These are phyloP conservation scores for Leccinum rimulosum DNA, from an alignment of 768 basidiomycete species.

Conservation along the genomic window DNA sequence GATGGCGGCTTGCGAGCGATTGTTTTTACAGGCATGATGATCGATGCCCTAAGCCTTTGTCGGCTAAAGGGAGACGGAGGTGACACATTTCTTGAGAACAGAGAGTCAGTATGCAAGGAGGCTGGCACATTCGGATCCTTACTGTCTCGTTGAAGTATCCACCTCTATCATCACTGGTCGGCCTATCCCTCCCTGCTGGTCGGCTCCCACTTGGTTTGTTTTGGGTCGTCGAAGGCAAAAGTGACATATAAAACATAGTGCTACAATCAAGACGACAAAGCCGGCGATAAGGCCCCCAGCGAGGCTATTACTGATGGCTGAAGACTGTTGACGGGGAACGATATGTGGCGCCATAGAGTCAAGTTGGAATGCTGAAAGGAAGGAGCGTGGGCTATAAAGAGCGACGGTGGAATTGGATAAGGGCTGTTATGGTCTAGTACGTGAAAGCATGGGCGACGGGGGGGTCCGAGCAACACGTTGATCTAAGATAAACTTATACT, in stretches of 20 bases:
- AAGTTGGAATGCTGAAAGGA: neutral
- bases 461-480: neutral
- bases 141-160: slow-evolving; percentile 13
- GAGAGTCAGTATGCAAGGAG: neutral
- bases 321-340: slow-evolving; percentile 7
- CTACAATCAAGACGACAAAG: slow-evolving; percentile 23
- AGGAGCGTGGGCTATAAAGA: slow-evolving; percentile 8
- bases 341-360: slow-evolving; percentile 20
- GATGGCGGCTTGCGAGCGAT: slow-evolving; percentile 36
- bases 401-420: neutral
- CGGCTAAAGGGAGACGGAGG: slow-evolving; percentile 39
- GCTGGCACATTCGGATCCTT: neutral
- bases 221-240: slow-evolving; percentile 44
- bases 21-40: slow-evolving; percentile 54
- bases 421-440: neutral
- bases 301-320: slow-evolving; percentile 37
- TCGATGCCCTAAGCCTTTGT: slow-evolving; percentile 39
- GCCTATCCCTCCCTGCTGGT: slow-evolving; percentile 20
- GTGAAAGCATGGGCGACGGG: slow-evolving; percentile 6
- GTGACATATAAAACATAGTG: slow-evolving; percentile 32
- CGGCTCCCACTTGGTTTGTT: slow-evolving; percentile 34
- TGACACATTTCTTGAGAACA: slow-evolving; percentile 4
- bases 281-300: slow-evolving; percentile 42
- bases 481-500: slow-evolving; percentile 10
- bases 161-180: slow-evolving; percentile 10